Base-by-base conservation (phyloP, 352 stramenopile species). In the Pythium brachiatum region DNA sequence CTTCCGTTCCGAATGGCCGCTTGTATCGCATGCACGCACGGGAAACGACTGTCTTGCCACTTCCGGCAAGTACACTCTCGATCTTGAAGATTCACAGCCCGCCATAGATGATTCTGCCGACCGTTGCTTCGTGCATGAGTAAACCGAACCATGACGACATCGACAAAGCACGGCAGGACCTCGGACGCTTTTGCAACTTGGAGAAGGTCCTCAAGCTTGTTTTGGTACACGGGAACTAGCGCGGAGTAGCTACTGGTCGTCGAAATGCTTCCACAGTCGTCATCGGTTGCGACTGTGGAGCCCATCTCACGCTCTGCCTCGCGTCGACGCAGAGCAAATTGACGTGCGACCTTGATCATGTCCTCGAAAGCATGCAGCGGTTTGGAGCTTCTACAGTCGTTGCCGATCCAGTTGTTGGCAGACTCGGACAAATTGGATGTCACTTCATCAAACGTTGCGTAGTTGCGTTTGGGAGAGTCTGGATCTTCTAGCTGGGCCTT, bases 391-490 rank as follows among this genome's bases (percentile, higher is more conserved):
- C 57, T 29, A 20, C 53, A 59, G 9, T 47, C 38, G 25, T 50
- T 41, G 3, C 50, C 27, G 18, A 59, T 59, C 53, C 53, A 59
- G 7, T 61, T 26, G 43, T 57, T 52, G 20, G 57, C 46, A 26
- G 43, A 26, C 25, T 57, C 57, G 13, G 43, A 51, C 57, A 64
- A 50, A 29, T 57, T 57, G 6, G 23, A 64, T 18, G 57, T 64
- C 4, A 64, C 32, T 41, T 57, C 57, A 26, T 57, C 48, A 36
- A 41, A 64, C 9, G 57, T 64, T 7, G 57, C 26, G 11, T 36
- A n/a, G n/a, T 29, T 46, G 48, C 16, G 26, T 15, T 27, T 50
- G 3, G 43, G 16, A 15, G 43, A 13, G 7, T 50, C n/a, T 50
- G 20, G 43, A 50, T 46, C 38, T 5, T 46, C 38, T n/a, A 23